phyloP scores from a whole-genome alignment of 1,139 yeast genomes.

The Saccharomycopsis crataegensis region DNA sequence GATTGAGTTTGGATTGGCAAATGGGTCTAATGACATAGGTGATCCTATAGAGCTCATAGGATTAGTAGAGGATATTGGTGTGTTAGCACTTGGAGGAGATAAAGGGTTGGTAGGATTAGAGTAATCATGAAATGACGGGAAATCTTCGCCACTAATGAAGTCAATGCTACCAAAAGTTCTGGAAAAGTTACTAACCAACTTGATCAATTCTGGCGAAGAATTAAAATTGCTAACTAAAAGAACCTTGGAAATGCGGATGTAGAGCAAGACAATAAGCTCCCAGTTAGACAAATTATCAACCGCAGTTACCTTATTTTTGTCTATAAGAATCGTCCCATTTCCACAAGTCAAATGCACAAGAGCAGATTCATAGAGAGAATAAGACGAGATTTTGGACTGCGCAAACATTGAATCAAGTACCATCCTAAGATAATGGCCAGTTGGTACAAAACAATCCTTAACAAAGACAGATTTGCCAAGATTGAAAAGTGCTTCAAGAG shows the following conservation, averaged over 20 bases:
- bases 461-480: slow-evolving; percentile 73
- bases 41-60: not conserved
- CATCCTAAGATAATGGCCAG: slow-evolving; percentile 64
- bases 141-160: slow-evolving; percentile 16
- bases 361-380: slow-evolving; percentile 49
- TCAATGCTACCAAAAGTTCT: slow-evolving; percentile 19
- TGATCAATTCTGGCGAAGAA: slow-evolving; percentile 16
- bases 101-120: not conserved
- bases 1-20: not conserved
- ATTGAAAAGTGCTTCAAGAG: slow-evolving; percentile 69
- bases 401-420: slow-evolving; percentile 60
- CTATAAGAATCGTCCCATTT: slow-evolving; percentile 30
- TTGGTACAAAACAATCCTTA: slow-evolving; percentile 76
- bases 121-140: slow-evolving; percentile 12
- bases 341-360: slow-evolving; percentile 31
- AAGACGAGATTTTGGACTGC: slow-evolving; percentile 36
- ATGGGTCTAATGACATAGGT: slow-evolving; percentile 12
- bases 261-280: slow-evolving; percentile 19
- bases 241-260: slow-evolving; percentile 17
- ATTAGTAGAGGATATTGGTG: slow-evolving; percentile 1
- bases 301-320: slow-evolving; percentile 22
- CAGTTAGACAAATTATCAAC: slow-evolving; percentile 19
- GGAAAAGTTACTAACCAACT: slow-evolving; percentile 16
- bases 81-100: slow-evolving; percentile 5
- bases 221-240: slow-evolving; percentile 18